Evolutionary conservation across 306 rosid species (phyloP).

Genomic region (Trifolium pratense): DNA sequence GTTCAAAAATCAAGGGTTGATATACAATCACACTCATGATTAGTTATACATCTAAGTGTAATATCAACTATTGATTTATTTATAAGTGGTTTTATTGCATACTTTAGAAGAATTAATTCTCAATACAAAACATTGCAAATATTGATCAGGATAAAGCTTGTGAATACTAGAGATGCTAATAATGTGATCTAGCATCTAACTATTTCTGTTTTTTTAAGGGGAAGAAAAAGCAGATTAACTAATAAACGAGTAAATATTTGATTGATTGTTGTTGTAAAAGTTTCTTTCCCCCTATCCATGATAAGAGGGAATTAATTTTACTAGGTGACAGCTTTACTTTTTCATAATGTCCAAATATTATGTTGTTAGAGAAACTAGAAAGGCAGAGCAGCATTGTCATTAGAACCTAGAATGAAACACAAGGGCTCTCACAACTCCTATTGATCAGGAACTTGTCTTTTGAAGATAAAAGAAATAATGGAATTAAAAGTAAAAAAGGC

Average conservation of each 20-base stretch:
- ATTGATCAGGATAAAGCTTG: not conserved
- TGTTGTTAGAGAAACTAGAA: not conserved
- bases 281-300: not conserved
- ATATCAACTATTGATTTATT: not conserved
- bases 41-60: not conserved
- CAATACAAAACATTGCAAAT: not conserved
- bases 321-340: not conserved
- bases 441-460: conserved; percentile 5
- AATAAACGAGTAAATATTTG: not conserved
- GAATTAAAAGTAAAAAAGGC: not conserved
- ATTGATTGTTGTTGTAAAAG: not conserved
- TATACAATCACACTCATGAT: not conserved
- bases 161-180: conserved; percentile 15
- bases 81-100: not conserved
- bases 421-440: not conserved
- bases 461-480: not conserved
- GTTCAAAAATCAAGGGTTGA: not conserved
- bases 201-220: not conserved
- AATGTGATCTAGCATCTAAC: conserved; percentile 6
- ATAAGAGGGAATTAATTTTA: conserved; percentile 3
- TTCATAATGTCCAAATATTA: conserved; percentile 1
- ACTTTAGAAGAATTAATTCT: not conserved
- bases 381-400: not conserved
- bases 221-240: not conserved
- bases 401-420: not conserved